phyloP scores from a whole-genome alignment of 1,139 yeast species.

The Hansenula sp. region DNA sequence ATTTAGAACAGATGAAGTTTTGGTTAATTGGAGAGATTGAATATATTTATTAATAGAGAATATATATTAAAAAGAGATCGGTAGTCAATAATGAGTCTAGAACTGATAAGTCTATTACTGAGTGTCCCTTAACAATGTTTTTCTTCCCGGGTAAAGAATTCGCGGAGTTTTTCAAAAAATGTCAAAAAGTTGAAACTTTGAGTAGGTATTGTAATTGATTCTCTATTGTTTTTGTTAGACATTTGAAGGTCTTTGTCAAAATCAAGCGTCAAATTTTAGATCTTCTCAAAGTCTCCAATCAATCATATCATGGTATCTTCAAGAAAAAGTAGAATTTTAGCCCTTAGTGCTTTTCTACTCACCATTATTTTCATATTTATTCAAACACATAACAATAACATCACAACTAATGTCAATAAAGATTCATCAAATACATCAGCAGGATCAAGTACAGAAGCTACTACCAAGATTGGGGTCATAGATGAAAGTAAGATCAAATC shows the following conservation, averaged over 20 bases:
- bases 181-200: too few species aligned
- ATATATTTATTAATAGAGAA: background rate
- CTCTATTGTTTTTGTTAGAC: too few species aligned
- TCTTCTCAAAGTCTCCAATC: background rate
- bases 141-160: background rate
- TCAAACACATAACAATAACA: constrained; percentile 11
- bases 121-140: background rate
- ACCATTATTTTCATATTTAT: constrained; percentile 16
- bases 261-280: too few species aligned
- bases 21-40: constrained; percentile 78
- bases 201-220: too few species aligned
- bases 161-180: too few species aligned
- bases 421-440: background rate
- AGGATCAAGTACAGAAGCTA: constrained; percentile 9
- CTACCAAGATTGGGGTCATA: constrained; percentile 12
- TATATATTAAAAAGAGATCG: too few species aligned
- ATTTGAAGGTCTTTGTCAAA: too few species aligned
- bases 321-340: constrained; percentile 20
- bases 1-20: constrained; percentile 90
- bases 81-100: too few species aligned
- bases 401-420: background rate
- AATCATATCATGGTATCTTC: constrained; percentile 12
- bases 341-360: constrained; percentile 19
- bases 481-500: constrained; percentile 19
- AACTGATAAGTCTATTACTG: too few species aligned